phyloP scores from a whole-genome alignment of 2,329 filamentous ascomycete species.

The Fusarium virguliforme region DNA sequence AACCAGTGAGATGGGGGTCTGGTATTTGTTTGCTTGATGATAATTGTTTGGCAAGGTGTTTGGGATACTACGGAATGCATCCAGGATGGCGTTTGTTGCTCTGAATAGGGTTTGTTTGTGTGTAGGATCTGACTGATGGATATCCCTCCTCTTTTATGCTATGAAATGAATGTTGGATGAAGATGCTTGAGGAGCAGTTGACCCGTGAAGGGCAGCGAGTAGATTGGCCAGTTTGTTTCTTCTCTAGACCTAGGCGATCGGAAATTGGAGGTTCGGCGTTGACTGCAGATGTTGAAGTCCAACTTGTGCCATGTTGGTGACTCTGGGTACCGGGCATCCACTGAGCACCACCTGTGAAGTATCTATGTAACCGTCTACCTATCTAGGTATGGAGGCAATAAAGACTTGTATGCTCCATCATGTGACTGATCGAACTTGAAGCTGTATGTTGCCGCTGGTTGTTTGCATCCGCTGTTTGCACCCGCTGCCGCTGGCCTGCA shows the following conservation, averaged over 20 bases:
- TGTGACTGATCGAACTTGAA: neutral
- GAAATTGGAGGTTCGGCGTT: neutral
- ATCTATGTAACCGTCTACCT: no score
- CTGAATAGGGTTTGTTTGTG: constrained; percentile 20
- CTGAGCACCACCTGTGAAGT: no score
- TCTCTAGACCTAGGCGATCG: neutral
- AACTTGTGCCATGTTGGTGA: constrained; percentile 5
- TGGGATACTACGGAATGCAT: constrained; percentile 42
- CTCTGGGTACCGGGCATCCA: neutral
- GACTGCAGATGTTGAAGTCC: neutral
- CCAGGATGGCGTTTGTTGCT: constrained; percentile 46
- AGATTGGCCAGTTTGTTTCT: neutral
- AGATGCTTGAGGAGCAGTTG: constrained; percentile 3
- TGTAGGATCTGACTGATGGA: constrained; percentile 31
- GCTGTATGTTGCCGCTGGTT: neutral
- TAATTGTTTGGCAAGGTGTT: constrained; percentile 46
- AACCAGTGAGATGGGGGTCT: constrained; percentile 47
- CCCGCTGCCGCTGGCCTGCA: constrained; percentile 11
- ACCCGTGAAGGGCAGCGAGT: neutral
- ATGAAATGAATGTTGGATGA: constrained; percentile 20
- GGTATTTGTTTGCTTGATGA: constrained; percentile 10
- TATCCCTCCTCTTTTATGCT: constrained; percentile 45
- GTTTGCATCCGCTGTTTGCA: constrained; percentile 33
- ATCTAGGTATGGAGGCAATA: neutral
- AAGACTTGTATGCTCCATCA: neutral